These are phyloP conservation scores for Metroxylon sagu DNA, from an alignment of 176 grass and related monocot genomes.

Conservation along the genomic window DNA sequence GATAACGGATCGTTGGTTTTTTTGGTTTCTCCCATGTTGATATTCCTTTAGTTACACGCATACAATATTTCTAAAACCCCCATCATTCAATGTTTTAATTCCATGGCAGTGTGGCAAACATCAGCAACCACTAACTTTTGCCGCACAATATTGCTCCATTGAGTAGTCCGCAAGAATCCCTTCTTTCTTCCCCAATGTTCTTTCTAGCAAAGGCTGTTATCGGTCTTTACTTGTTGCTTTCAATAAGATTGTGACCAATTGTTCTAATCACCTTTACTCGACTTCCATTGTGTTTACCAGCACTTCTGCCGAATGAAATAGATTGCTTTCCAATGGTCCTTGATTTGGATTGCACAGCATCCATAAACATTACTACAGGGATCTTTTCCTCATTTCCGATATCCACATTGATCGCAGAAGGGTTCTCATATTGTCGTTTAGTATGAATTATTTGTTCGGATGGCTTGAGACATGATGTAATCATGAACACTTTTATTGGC, in stretches of 20 bases:
- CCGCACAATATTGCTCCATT: not conserved
- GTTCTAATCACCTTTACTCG: constrained; percentile 48
- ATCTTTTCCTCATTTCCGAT: not conserved
- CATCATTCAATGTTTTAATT: not conserved
- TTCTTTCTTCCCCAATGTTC: not conserved
- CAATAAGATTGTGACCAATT: constrained; percentile 47
- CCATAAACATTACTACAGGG: not conserved
- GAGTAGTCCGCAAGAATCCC: constrained; percentile 5
- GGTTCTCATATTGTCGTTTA: not conserved
- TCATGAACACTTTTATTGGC: not conserved
- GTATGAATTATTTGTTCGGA: not conserved
- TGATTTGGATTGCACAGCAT: not conserved
- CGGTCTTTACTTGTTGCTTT: constrained; percentile 25
- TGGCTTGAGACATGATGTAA: not conserved
- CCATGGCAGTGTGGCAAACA: not conserved
- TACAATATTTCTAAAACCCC: not conserved
- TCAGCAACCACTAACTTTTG: constrained; percentile 3
- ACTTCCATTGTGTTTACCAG: constrained; percentile 33
- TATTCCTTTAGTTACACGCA: constrained; percentile 4
- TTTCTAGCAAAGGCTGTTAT: not conserved
- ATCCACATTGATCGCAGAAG: not conserved
- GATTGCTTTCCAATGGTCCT: not conserved
- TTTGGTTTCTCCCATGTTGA: not conserved
- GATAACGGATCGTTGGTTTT: not conserved
- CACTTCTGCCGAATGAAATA: constrained; percentile 1